phyloP scores from a whole-genome alignment of 2,329 filamentous ascomycete genomes.

The Diplodia scrobiculata region DNA sequence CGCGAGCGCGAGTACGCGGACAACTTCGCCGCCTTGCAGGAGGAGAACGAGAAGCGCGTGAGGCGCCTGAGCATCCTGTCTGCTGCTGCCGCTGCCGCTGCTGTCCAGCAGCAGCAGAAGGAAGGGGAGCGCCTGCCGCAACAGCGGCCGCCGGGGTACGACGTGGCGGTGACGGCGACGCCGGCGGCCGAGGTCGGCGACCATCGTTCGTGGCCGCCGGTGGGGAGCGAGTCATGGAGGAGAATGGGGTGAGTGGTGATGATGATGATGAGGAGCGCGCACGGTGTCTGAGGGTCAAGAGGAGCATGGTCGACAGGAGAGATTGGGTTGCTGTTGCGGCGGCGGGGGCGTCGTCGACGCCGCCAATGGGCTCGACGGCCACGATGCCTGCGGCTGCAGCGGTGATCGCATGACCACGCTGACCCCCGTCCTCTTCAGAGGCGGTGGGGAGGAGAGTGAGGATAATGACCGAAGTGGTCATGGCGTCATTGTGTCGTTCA shows the following conservation, averaged over 20 bases:
- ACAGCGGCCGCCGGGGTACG: background rate
- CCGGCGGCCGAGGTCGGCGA: too few species aligned
- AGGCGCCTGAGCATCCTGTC: background rate
- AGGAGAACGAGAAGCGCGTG: conserved; percentile 22
- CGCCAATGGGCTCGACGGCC: background rate
- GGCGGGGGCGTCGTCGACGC: background rate
- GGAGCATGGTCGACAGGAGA: conserved; percentile 7
- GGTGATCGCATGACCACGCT: background rate
- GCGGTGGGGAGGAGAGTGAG: background rate
- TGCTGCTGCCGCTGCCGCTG: too few species aligned
- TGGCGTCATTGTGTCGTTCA: background rate
- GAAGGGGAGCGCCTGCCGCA: too few species aligned
- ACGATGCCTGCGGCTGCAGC: background rate
- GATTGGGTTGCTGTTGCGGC: conserved; percentile 2
- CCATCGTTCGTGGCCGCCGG: background rate
- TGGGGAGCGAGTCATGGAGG: background rate
- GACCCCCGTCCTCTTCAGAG: background rate
- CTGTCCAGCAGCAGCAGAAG: background rate
- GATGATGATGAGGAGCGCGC: background rate
- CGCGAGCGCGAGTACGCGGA: conserved; percentile 15
- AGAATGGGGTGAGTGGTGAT: background rate
- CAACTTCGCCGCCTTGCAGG: conserved; percentile 7
- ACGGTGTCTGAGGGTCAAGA: background rate
- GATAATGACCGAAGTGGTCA: background rate
- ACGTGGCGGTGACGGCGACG: background rate